Percentiles rank a stretch among this genome's conserved stretches.
Conservation (phyloP, 1,139 yeast genomes). For the Suhomyces guaymorum region DNA sequence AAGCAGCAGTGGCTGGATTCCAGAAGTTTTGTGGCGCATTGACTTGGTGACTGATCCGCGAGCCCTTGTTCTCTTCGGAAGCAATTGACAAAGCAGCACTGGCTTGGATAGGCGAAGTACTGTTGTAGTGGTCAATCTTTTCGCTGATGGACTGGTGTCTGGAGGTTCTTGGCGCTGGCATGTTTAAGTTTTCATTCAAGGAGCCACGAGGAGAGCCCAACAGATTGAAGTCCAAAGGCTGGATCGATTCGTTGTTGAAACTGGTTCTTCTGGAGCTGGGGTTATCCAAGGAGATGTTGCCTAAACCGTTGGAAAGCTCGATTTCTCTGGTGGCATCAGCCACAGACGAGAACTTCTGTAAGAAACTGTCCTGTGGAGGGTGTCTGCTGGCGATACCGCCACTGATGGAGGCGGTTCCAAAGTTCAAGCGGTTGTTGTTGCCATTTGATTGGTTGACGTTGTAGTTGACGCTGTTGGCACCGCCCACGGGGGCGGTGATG, state of each 20-base stretch:
- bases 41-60: slow-evolving; percentile 11
- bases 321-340: slow-evolving; percentile 81
- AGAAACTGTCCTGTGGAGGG: slow-evolving; percentile 51
- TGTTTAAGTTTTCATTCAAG: slow-evolving; percentile 52
- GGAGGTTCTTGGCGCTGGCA: slow-evolving; percentile 39
- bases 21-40: slow-evolving; percentile 47
- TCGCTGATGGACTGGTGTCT: slow-evolving; percentile 65
- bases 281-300: slow-evolving; percentile 33
- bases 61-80: slow-evolving; percentile 22
- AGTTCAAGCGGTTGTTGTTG: slow-evolving; percentile 28
- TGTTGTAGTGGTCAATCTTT: slow-evolving; percentile 60
- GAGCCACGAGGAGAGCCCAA: slow-evolving; percentile 48
- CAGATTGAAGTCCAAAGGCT: slow-evolving; percentile 23
- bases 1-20: slow-evolving; percentile 65
- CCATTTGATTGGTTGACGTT: slow-evolving; percentile 11
- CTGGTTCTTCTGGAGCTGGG: slow-evolving; percentile 50
- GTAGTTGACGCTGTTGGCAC: slow-evolving; percentile 15
- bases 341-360: slow-evolving; percentile 69
- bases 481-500: slow-evolving; percentile 44
- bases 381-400: slow-evolving; percentile 57
- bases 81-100: slow-evolving; percentile 39
- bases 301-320: slow-evolving; percentile 46
- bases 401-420: slow-evolving; percentile 63
- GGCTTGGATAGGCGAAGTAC: slow-evolving; percentile 51
- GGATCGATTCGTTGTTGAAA: slow-evolving; percentile 33